Base-by-base conservation (phyloP, 1,284 basidiomycete species). In the Malassezia cuniculi region DNA sequence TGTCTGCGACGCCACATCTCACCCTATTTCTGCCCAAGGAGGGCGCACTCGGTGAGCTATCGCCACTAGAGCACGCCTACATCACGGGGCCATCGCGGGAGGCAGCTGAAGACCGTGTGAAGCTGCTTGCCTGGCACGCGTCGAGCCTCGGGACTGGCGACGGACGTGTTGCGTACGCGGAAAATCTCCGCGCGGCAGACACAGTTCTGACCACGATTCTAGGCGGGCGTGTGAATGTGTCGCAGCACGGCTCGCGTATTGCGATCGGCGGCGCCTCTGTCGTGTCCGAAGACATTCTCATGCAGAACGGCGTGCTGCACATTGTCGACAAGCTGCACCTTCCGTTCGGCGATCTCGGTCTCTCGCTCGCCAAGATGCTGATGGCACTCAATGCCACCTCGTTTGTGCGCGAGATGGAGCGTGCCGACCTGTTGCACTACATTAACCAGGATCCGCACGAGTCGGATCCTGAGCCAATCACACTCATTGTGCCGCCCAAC, bases 341-440 rank as follows among this genome's bases (percentile, higher is more conserved):
- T 10, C 83, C 86, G 1, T 74, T 76, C 0, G 78, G 76, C 6
- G 74, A 81, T 21, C 76, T 97, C 31, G 74, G 77, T 50, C 71
- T 90, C 30, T 90, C 85, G 1, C 80, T 87, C 5, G 90, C 97
- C 71, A 95, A 97, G 69, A 86, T 79, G 48, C 77, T 93, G 5
- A 73, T 90, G 16, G 77, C 83, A 0, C 74, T 94, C 44, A 85
- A 94, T 58, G 93, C 87, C 63, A 83, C 82, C 0, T 75, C 76
- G 20, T 95, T 97, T 65, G 85, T 97, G 32, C 76, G 86, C 50
- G 77, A 94, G 57, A 85, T 90, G 50, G 74, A 81, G 56, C 79
- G 78, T 12, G 68, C 63, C 5, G 59, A 55, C 18, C 54, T 71
- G 10, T 74, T 80, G 17, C 63, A 74, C 4, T 74, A 81, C 28